Base-by-base conservation (phyloP, 352 stramenopile genomes). In the Albugo candida region DNA sequence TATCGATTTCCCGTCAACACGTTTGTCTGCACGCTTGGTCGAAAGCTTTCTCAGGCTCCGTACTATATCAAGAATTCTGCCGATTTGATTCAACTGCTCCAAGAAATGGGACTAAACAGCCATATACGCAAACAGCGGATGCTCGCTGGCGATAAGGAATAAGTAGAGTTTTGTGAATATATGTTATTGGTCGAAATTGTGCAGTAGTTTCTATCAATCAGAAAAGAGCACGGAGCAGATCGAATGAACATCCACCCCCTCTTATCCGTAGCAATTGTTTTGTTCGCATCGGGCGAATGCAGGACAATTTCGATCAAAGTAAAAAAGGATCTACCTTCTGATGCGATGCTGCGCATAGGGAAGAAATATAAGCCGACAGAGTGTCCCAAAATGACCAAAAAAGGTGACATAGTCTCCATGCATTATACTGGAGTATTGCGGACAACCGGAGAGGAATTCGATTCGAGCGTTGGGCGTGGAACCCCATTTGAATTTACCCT, bases 361-460 rank as follows among this genome's bases (percentile, higher is more conserved):
- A 71, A 86, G 50, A 92, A 88, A 58, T 75, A 65, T 55, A 70
- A 76, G 19, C 78, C 78, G 1, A 60, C 82, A 45, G 58, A 58
- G 36, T 88, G 78, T 60, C 51, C 54, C 12, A 61, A 71, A 51
- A 87, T 85, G 71, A 83, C 60, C 51, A 57, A 81, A 55, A 50
- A 62, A 45, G 87, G 87, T 24, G 79, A 88, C 56, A 81, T 91
- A 58, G 73, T 98, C 20, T 94, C 81, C 48, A 95, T 96, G 58
- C 85, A 97, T 70, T 97, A 97, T 80, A 95, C 85, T 41, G 95
- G 95, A 37, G 96, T 76, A 24, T 63, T 98, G 34, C 80, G 73
- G 56, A 95, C 94, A 58, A 87, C 97, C 64, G 95, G 95, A 47
- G 95, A 80, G 53, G 89, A 97, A 58, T 99, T 99, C 60, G 94